Percentiles rank a stretch among this genome's conserved stretches.
phyloP scores from a whole-genome alignment of 1,284 basidiomycete species.

The Heterobasidion annosum region DNA sequence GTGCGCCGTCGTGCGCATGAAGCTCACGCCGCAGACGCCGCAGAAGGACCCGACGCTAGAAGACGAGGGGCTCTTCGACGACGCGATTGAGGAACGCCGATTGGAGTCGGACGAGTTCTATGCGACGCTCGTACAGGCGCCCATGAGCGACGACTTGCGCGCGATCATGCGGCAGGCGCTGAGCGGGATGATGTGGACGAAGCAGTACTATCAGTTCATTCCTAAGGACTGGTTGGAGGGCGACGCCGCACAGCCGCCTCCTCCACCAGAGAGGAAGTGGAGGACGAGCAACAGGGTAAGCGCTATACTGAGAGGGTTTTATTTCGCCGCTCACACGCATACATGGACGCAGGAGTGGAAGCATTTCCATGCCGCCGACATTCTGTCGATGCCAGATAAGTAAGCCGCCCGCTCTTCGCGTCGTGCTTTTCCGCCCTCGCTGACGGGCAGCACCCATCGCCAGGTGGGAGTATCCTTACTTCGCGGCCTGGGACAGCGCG shows the following conservation, averaged over 20 bases:
- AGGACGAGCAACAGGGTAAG: conserved; percentile 71
- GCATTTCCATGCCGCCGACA: conserved; percentile 91
- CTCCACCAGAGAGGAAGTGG: conserved; percentile 83
- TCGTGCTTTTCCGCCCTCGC: neutral
- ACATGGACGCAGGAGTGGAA: conserved; percentile 67
- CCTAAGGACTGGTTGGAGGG: conserved; percentile 96
- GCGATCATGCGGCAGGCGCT: conserved; percentile 98
- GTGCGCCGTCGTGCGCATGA: conserved; percentile 91
- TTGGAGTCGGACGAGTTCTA: conserved; percentile 97
- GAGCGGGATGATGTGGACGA: conserved; percentile 98
- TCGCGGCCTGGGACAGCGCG: conserved; percentile 92
- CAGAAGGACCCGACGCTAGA: conserved; percentile 73
- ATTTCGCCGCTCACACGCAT: neutral
- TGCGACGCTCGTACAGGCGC: conserved; percentile 66
- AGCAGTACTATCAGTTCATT: conserved; percentile 94
- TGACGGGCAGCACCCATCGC: neutral
- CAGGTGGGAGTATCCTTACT: conserved; percentile 97
- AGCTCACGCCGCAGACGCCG: conserved; percentile 76
- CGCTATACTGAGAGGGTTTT: conserved; percentile 1
- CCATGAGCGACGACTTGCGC: conserved; percentile 85
- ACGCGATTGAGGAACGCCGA: conserved; percentile 79
- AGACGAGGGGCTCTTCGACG: conserved; percentile 89
- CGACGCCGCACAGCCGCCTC: conserved; percentile 90
- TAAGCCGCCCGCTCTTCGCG: conserved; percentile 20
- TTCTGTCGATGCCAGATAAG: conserved; percentile 99